phyloP scores from a whole-genome alignment of 1,139 yeast genomes.

The Debaryomycetaceae sp. region DNA sequence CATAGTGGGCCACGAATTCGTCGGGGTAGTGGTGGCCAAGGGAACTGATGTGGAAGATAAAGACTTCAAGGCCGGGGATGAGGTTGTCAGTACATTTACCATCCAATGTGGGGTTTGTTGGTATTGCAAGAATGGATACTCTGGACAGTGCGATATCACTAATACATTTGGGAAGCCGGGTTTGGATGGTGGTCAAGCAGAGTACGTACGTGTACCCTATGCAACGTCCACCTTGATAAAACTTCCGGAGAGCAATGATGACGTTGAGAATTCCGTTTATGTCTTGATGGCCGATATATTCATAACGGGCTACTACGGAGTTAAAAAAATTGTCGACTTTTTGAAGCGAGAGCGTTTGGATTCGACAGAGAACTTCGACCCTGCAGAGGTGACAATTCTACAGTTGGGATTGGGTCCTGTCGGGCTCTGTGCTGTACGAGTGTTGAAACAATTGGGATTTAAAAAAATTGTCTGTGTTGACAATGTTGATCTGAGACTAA shows the following conservation, averaged over 20 bases:
- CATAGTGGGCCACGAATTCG: slow-evolving; percentile 50
- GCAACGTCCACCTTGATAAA: slow-evolving; percentile 51
- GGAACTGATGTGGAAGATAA: slow-evolving; percentile 29
- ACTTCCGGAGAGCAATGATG: slow-evolving; percentile 28
- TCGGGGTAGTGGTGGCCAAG: slow-evolving; percentile 38
- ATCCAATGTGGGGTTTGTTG: slow-evolving; percentile 56
- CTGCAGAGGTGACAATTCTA: slow-evolving; percentile 37
- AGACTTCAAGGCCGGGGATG: slow-evolving; percentile 39
- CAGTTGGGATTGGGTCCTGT: slow-evolving; percentile 69
- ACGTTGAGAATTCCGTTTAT: slow-evolving; percentile 42
- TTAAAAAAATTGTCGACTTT: slow-evolving; percentile 45
- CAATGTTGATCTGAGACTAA: slow-evolving; percentile 45
- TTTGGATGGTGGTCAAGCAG: slow-evolving; percentile 60
- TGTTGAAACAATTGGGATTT: slow-evolving; percentile 47
- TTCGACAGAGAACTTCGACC: slow-evolving; percentile 12
- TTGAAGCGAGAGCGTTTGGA: slow-evolving; percentile 9
- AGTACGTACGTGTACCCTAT: slow-evolving; percentile 54
- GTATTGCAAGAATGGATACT: slow-evolving; percentile 50
- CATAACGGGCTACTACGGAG: slow-evolving; percentile 63
- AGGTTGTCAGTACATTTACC: slow-evolving; percentile 50
- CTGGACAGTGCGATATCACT: slow-evolving; percentile 50
- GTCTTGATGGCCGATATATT: slow-evolving; percentile 66
- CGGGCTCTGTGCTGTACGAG: slow-evolving; percentile 52
- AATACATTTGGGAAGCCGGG: slow-evolving; percentile 55
- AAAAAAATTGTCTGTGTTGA: slow-evolving; percentile 49